A percentile compares a stretch with the other conserved stretches of the same genome.
These are phyloP conservation scores for Pythium volutum DNA, from an alignment of 352 stramenopile genomes.

Conservation along the genomic window DNA sequence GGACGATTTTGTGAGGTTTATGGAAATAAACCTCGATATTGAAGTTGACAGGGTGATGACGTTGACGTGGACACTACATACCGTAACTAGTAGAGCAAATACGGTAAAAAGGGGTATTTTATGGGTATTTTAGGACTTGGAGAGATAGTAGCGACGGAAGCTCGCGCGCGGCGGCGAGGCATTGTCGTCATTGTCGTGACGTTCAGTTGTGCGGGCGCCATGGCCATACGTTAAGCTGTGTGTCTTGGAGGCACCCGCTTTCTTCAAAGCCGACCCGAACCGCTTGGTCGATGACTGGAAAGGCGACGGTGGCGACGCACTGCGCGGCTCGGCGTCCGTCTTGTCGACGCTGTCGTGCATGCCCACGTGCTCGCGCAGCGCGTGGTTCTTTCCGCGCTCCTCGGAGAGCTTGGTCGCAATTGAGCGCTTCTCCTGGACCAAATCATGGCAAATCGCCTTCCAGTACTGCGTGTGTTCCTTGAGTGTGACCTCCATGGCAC, in stretches of 20 bases:
- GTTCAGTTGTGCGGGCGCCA: not conserved
- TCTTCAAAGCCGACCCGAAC: not conserved
- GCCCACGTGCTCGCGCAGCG: constrained; percentile 24
- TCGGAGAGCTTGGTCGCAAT: constrained; percentile 24
- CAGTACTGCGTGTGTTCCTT: constrained; percentile 27
- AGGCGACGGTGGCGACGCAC: constrained; percentile 3
- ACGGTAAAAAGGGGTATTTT: not conserved
- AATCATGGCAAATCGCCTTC: constrained; percentile 27
- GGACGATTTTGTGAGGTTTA: constrained; percentile 23
- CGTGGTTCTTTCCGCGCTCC: constrained; percentile 26
- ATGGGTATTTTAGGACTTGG: constrained; percentile 15
- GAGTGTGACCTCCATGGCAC: constrained; percentile 26
- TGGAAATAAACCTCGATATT: constrained; percentile 26
- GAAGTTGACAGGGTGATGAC: constrained; percentile 27
- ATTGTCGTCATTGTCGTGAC: not conserved
- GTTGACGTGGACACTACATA: constrained; percentile 14
- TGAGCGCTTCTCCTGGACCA: constrained; percentile 24
- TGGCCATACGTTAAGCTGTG: not conserved
- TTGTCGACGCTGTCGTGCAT: constrained; percentile 19
- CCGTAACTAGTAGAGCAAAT: not conserved
- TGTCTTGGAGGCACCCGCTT: not conserved
- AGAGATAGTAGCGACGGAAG: constrained; percentile 30
- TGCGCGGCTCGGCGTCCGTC: not conserved
- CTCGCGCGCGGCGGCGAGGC: constrained; percentile 7
- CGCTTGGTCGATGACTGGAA: not conserved